Evolutionary conservation across 2,329 filamentous ascomycete species (phyloP).

Genomic region (Colletotrichum truncatum): DNA sequence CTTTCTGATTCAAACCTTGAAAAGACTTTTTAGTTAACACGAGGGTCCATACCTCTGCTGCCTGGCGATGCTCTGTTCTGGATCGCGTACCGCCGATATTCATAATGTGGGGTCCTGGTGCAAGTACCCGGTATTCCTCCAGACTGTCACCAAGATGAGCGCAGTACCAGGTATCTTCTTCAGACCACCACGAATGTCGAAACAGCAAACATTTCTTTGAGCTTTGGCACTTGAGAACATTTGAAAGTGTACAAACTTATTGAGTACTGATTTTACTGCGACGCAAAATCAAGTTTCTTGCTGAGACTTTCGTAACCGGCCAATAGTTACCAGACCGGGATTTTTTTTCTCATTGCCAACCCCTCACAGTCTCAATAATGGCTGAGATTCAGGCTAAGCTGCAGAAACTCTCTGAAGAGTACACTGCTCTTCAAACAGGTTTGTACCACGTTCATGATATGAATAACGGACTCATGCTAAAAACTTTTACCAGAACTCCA

Average conservation of each 20-base stretch:
- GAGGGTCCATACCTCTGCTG: no score
- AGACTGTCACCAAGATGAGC: constrained; percentile 20
- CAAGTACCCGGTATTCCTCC: neutral
- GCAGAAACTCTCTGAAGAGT: constrained; percentile 87
- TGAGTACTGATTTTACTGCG: no score
- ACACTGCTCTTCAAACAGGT: constrained; percentile 85
- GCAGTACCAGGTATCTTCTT: constrained; percentile 8
- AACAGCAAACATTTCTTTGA: neutral
- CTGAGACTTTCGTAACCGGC: neutral
- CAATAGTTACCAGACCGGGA: neutral
- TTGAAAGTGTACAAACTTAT: neutral
- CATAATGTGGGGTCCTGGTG: neutral
- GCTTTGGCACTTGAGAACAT: neutral
- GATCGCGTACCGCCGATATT: neutral
- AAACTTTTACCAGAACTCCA: constrained; percentile 74
- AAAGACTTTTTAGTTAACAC: neutral
- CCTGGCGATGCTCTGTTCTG: no score
- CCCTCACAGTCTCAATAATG: constrained; percentile 55
- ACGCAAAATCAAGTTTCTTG: no score
- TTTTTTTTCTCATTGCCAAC: constrained; percentile 18
- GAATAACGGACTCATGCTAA: neutral
- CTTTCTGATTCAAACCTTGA: no score
- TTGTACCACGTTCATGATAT: neutral
- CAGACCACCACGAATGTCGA: constrained; percentile 8
- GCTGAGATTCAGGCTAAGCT: constrained; percentile 79